Percentiles rank a stretch among this genome's conserved stretches.
phyloP scores from a whole-genome alignment of 306 rosid species.

The Castanea sativa region DNA sequence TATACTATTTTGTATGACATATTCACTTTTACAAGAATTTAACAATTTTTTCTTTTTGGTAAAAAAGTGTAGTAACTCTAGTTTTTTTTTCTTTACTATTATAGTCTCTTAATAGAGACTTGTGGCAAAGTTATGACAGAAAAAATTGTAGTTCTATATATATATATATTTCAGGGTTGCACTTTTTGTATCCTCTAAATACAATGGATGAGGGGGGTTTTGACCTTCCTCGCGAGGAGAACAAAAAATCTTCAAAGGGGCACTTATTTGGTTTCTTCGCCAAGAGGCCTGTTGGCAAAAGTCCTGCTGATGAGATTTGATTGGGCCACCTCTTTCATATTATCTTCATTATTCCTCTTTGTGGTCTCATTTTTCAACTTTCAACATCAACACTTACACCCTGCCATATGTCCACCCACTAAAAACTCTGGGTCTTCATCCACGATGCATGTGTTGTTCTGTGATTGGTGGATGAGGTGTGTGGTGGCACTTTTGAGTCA shows the following conservation, averaged over 20 bases:
- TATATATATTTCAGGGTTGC: not conserved
- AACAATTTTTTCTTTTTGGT: too few species aligned
- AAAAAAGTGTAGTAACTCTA: too few species aligned
- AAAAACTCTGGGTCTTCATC: not conserved
- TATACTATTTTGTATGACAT: too few species aligned
- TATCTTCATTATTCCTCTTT: not conserved
- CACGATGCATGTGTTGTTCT: not conserved
- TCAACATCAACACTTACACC: conserved; percentile 7
- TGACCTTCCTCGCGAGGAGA: not conserved
- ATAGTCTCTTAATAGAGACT: too few species aligned
- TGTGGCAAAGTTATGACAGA: too few species aligned
- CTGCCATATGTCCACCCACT: conserved; percentile 15
- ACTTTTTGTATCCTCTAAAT: not conserved
- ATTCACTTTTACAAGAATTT: not conserved
- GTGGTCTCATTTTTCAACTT: conserved; percentile 13
- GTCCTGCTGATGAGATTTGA: not conserved
- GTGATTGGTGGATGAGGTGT: not conserved
- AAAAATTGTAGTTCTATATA: not conserved
- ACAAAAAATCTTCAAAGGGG: too few species aligned
- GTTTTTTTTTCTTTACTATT: too few species aligned
- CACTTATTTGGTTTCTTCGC: too few species aligned
- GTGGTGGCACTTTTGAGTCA: conserved; percentile 3
- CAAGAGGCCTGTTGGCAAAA: not conserved
- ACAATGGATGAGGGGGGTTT: not conserved
- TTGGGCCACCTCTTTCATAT: not conserved